Evolutionary conservation across 306 rosid species (phyloP), one percentile per base, ranked within the genome.

Genomic region (Quercus dentata): DNA sequence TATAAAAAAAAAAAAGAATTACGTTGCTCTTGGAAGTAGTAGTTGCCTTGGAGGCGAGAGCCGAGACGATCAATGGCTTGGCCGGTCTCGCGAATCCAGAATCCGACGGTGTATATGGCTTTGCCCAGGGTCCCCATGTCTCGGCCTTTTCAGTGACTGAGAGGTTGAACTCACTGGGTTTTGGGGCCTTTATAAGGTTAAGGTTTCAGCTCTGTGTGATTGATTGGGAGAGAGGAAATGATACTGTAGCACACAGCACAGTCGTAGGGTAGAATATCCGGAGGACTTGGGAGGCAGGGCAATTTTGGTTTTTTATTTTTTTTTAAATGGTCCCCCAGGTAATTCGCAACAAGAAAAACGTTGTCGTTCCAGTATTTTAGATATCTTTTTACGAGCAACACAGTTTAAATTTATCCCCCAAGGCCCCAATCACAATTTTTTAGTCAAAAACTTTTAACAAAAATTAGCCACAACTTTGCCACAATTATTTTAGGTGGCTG

Each of bases 31-130:
- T 92, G 87, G 87, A 92, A 82, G 83, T 71, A 81, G 91, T 89
- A 91, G 70, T 57, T 80, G 28, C 97, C 97, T 72, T 93, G 97
- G 33, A 93, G 90, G 85, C 91, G 91, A 56, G 86, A 88, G 31
- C 98, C 98, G 41, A 93, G 89, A 27, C 97, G 98, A 86, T 93
- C 97, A 72, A 93, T 83, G 85, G 92, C 97, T 56, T 91, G 97
- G 7, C 98, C 98, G 4, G 98, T 89, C 84, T 88, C 91, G 11
- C 97, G 90, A 87, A 93, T 87, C 98, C 90, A 93, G 76, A 86
- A 86, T 31, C 98, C 98, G 13, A 93, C 91, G 28, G 88, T 83
- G 92, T 91, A 93, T 41, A 93, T 88, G 30, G 85, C 97, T 83
- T 81, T 90, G 58, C 98, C 98, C 1, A 93, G 87, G 74, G 94